Conservation (phyloP, 768 basidiomycete genomes). For the Neoboletus subvelutipes region DNA sequence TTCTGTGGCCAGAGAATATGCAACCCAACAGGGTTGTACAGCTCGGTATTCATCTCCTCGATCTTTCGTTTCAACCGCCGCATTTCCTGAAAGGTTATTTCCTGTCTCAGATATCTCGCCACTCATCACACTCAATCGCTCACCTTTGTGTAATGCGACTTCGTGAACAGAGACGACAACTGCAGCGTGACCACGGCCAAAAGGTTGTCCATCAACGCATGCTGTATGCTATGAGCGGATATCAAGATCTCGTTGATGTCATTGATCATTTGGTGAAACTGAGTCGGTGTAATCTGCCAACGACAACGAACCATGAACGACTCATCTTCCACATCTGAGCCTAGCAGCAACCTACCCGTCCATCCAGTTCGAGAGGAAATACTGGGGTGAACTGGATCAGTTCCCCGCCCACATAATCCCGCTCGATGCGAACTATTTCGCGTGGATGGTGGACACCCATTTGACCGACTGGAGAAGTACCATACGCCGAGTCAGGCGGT, state of each 20-base stretch:
- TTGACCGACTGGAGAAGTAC: conserved; percentile 76
- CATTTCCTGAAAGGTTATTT: conserved; percentile 64
- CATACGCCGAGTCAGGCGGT: conserved; percentile 72
- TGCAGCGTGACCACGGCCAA: conserved; percentile 81
- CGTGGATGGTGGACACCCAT: conserved; percentile 90
- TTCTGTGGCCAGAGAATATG: conserved; percentile 83
- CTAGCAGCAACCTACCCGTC: conserved; percentile 61
- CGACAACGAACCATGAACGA: not conserved
- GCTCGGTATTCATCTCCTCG: conserved; percentile 61
- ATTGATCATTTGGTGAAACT: conserved; percentile 89
- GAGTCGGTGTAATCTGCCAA: conserved; percentile 80
- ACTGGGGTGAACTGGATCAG: conserved; percentile 85
- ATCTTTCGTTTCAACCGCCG: conserved; percentile 58
- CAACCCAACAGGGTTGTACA: conserved; percentile 86
- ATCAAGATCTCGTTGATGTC: conserved; percentile 86
- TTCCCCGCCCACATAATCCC: conserved; percentile 92
- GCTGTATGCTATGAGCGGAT: conserved; percentile 76
- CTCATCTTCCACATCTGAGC: not conserved
- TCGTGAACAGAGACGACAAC: conserved; percentile 63
- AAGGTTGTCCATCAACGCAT: conserved; percentile 74
- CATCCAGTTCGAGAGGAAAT: conserved; percentile 91
- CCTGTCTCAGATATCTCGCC: conserved; percentile 5
- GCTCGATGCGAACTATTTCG: conserved; percentile 87
- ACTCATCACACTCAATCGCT: conserved; percentile 8
- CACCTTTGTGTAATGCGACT: conserved; percentile 84